Evolutionary conservation across 345 rosid genomes (phyloP).

Genomic region (Citropsis articulata): DNA sequence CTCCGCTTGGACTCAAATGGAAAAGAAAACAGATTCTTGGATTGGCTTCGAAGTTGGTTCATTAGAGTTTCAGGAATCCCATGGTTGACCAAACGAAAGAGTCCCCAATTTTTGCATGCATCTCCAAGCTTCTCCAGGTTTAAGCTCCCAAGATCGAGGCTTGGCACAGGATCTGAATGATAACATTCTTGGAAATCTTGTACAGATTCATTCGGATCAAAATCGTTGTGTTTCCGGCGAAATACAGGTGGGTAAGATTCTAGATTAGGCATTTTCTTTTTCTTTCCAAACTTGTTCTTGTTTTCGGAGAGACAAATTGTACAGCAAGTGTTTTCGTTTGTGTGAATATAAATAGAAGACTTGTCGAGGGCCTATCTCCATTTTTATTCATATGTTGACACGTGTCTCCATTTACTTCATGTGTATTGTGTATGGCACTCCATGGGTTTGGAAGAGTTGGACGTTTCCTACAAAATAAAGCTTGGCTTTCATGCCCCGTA

Average conservation of each 20-base stretch:
- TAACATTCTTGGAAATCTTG: slow-evolving; percentile 16
- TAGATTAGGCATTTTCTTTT: slow-evolving; percentile 17
- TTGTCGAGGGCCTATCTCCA: background rate
- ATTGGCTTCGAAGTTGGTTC: slow-evolving; percentile 36
- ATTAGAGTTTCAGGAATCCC: slow-evolving; percentile 49
- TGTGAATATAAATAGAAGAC: background rate
- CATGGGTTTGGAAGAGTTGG: background rate
- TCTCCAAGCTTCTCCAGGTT: slow-evolving; percentile 38
- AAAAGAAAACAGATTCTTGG: slow-evolving; percentile 41
- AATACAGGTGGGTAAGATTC: slow-evolving; percentile 55
- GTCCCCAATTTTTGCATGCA: slow-evolving; percentile 64
- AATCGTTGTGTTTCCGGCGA: slow-evolving; percentile 17
- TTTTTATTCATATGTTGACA: background rate
- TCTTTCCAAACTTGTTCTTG: background rate
- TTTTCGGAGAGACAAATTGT: no score
- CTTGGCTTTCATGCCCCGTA: background rate
- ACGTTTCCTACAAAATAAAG: background rate
- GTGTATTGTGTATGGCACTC: background rate
- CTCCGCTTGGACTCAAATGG: slow-evolving; percentile 49
- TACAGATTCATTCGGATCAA: slow-evolving; percentile 5
- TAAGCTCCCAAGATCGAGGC: slow-evolving; percentile 46
- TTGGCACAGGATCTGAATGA: slow-evolving; percentile 36
- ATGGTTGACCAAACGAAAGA: slow-evolving; percentile 68
- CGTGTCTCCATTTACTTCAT: background rate
- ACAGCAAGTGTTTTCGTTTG: background rate